phyloP scores from a whole-genome alignment of 257 asterid species.

The Rubia yunnanensis region DNA sequence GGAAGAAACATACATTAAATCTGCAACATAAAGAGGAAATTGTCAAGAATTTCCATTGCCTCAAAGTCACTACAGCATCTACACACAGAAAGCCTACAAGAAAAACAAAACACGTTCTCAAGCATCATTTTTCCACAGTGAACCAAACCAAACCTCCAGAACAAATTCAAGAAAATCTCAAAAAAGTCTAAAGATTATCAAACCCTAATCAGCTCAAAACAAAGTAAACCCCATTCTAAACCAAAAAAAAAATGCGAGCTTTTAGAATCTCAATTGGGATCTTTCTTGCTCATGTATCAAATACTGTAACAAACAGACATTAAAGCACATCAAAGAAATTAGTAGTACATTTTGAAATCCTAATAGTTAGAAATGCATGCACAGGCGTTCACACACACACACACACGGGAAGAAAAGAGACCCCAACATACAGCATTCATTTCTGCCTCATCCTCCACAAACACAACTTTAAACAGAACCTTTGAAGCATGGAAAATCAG shows the following conservation, averaged over 20 bases:
- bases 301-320: neutral
- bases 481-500: neutral
- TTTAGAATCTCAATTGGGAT: too few relatives aligned
- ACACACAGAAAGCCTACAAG: neutral
- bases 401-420: too few relatives aligned
- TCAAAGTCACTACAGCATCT: neutral
- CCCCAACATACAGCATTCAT: neutral
- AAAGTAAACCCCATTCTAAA: neutral
- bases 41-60: neutral
- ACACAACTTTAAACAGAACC: neutral
- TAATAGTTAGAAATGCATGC: neutral
- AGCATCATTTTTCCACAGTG: neutral
- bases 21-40: neutral
- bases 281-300: neutral
- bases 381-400: neutral
- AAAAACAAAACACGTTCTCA: neutral
- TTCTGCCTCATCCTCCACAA: neutral
- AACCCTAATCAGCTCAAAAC: neutral
- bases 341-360: neutral
- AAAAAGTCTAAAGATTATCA: neutral
- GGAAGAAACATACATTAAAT: neutral
- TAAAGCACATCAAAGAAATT: neutral
- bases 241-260: neutral
- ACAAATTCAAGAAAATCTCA: neutral
- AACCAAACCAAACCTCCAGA: neutral